These are phyloP conservation scores for Geranium brycei DNA, from an alignment of 345 rosid genomes.

Conservation along the genomic window DNA sequence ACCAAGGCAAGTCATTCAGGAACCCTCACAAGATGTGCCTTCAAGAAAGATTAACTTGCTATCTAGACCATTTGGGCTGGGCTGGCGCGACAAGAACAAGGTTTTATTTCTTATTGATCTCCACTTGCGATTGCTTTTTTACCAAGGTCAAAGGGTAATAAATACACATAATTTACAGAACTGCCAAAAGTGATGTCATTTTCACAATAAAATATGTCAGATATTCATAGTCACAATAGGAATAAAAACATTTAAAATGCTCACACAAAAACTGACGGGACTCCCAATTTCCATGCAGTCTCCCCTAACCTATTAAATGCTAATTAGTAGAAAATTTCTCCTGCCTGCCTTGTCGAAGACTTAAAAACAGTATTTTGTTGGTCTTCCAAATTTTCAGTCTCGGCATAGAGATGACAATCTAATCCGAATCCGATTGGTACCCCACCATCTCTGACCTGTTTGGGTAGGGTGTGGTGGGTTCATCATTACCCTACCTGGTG, in stretches of 20 bases:
- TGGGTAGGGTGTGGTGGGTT: too few relatives aligned
- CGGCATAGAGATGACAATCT: too few relatives aligned
- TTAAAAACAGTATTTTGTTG: too few relatives aligned
- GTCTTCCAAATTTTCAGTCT: too few relatives aligned
- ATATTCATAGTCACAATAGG: not conserved
- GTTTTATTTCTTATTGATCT: conserved; percentile 17
- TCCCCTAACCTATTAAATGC: too few relatives aligned
- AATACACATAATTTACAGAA: not conserved
- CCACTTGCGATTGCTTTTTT: not conserved
- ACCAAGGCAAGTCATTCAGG: conserved; percentile 36
- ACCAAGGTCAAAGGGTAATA: not conserved
- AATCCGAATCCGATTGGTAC: too few relatives aligned
- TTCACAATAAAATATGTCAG: not conserved
- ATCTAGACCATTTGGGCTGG: conserved; percentile 81
- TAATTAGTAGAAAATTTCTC: not conserved
- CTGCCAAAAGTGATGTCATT: too few relatives aligned
- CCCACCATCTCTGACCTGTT: too few relatives aligned
- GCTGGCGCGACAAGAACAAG: conserved; percentile 97
- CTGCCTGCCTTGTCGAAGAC: too few relatives aligned
- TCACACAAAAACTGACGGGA: not conserved
- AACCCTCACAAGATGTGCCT: conserved; percentile 48
- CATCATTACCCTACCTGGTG: too few relatives aligned
- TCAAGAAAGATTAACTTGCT: conserved; percentile 68
- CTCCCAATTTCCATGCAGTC: too few relatives aligned
- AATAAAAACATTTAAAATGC: not conserved